Conservation (phyloP, 208 protist genomes). For the Trypanosoma caninum region DNA sequence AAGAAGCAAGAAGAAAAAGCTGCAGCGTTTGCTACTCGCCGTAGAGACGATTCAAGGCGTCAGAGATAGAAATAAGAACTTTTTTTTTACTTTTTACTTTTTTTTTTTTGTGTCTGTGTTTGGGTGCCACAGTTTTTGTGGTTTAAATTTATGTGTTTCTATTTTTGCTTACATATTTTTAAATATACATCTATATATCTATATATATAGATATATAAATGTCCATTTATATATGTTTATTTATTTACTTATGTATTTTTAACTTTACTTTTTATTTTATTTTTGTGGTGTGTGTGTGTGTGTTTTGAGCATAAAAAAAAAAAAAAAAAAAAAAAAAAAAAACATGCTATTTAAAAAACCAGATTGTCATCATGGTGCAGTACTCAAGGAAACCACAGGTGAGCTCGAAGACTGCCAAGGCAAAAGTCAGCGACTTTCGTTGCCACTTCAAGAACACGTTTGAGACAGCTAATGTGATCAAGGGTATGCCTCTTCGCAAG, state of each 20-base stretch:
- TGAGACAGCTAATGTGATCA: conserved; percentile 92
- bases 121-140: too few relatives aligned
- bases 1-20: conserved; percentile 38
- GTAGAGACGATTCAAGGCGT: conserved; percentile 19
- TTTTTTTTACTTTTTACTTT: neutral
- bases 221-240: too few relatives aligned
- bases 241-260: neutral
- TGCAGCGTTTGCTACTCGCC: conserved; percentile 20
- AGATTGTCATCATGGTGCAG: conserved; percentile 56
- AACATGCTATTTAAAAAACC: too few relatives aligned
- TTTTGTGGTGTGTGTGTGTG: neutral
- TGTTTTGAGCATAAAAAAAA: neutral
- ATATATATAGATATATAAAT: too few relatives aligned
- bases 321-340: conserved; percentile 3
- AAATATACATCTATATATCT: too few relatives aligned
- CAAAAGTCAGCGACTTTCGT: conserved; percentile 54
- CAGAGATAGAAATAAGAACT: conserved; percentile 6
- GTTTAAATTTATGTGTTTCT: too few relatives aligned
- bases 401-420: conserved; percentile 79
- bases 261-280: neutral
- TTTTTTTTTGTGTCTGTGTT: too few relatives aligned
- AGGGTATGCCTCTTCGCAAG: conserved; percentile 62
- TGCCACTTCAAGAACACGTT: conserved; percentile 91
- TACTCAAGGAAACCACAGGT: conserved; percentile 91
- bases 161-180: too few relatives aligned